Evolutionary conservation across 768 basidiomycete genomes (phyloP).

Genomic region (Amanita rimosa): DNA sequence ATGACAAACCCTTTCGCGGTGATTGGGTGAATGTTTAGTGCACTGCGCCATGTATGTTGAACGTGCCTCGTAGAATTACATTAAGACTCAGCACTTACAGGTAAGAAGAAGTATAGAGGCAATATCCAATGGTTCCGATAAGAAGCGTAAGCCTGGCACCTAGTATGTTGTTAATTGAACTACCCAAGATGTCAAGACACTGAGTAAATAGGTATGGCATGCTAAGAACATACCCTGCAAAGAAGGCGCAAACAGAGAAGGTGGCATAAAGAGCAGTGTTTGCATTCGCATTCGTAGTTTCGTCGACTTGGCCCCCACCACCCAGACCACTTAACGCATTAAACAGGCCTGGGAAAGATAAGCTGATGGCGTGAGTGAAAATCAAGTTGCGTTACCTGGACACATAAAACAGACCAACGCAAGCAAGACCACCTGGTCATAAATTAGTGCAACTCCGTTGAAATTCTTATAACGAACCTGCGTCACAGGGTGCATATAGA

Average conservation of each 20-base stretch:
- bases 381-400: conserved; percentile 28
- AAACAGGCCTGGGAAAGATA: conserved; percentile 47
- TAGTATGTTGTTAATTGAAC: conserved; percentile 57
- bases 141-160: conserved; percentile 68
- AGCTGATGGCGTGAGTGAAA: not conserved
- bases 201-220: not conserved
- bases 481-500: conserved; percentile 48
- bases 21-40: conserved; percentile 55
- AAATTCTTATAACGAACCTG: conserved; percentile 21
- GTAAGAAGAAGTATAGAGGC: conserved; percentile 64
- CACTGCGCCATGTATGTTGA: conserved; percentile 24
- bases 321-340: conserved; percentile 76
- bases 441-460: not conserved
- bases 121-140: conserved; percentile 66
- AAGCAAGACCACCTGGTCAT: conserved; percentile 35
- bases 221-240: conserved; percentile 15
- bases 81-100: conserved; percentile 27
- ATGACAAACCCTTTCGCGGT: conserved; percentile 54
- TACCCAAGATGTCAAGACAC: not conserved
- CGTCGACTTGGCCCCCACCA: conserved; percentile 63
- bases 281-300: conserved; percentile 56
- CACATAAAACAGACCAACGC: conserved; percentile 66
- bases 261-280: conserved; percentile 57
- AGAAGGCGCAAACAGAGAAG: conserved; percentile 32
- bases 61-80: not conserved